phyloP scores from a whole-genome alignment of 2,329 filamentous ascomycete species.

The Talaromyces piceae region DNA sequence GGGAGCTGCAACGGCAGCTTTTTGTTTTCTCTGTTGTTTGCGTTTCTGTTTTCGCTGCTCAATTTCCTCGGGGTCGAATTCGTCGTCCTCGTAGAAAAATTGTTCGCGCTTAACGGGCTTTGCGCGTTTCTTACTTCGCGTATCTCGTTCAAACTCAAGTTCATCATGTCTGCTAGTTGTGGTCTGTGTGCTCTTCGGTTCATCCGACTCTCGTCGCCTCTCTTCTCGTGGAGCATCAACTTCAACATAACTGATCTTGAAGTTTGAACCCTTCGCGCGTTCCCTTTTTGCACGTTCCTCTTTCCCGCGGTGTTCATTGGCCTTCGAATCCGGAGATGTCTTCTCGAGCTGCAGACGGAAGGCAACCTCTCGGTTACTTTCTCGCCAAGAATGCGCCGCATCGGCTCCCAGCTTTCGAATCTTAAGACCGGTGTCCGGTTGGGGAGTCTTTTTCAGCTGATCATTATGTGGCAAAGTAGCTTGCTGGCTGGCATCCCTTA shows the following conservation, averaged over 20 bases:
- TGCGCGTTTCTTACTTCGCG: slow-evolving; percentile 18
- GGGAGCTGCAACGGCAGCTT: slow-evolving; percentile 34
- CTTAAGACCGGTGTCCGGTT: neutral
- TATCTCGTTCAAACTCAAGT: neutral
- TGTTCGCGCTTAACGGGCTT: slow-evolving; percentile 17
- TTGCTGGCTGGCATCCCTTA: slow-evolving; percentile 11
- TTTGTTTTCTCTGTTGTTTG: slow-evolving; percentile 29
- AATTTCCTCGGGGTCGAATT: slow-evolving; percentile 29
- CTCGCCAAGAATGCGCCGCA: slow-evolving; percentile 1
- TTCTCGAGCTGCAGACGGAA: neutral
- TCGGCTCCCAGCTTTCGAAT: neutral
- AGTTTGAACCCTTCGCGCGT: neutral
- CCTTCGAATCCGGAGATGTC: neutral
- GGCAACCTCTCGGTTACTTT: slow-evolving; percentile 1
- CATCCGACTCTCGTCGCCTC: neutral
- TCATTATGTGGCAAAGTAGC: neutral
- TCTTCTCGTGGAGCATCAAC: neutral
- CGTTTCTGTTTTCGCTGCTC: slow-evolving; percentile 26
- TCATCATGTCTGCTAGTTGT: neutral
- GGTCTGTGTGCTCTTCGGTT: neutral
- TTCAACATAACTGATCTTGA: neutral
- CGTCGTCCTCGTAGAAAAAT: slow-evolving; percentile 22
- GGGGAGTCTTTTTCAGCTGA: neutral
- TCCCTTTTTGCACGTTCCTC: neutral
- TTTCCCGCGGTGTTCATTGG: neutral